Conservation (phyloP, 2,329 filamentous ascomycete genomes). For the Hortaea sp. region DNA sequence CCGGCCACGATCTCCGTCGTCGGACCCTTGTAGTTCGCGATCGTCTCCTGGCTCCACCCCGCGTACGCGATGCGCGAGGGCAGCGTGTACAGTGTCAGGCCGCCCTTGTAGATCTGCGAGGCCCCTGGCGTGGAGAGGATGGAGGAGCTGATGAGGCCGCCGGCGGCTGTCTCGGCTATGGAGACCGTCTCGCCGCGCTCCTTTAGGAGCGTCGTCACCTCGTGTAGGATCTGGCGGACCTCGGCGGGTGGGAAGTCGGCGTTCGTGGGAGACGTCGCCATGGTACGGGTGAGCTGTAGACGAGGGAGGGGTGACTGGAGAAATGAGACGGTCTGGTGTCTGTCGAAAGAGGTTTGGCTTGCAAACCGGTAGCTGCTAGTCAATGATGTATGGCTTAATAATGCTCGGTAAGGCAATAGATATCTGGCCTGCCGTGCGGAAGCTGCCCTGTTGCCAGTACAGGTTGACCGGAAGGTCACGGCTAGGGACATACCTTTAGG, state of each 20-base stretch:
- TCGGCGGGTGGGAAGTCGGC: slow-evolving; percentile 31
- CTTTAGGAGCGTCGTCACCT: slow-evolving; percentile 45
- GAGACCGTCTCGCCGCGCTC: slow-evolving; percentile 47
- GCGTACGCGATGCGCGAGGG: slow-evolving; percentile 48
- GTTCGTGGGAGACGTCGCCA: slow-evolving; percentile 3
- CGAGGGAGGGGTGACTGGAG: background rate
- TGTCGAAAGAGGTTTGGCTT: background rate
- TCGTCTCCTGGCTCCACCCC: slow-evolving; percentile 48
- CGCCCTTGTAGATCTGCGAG: slow-evolving; percentile 49
- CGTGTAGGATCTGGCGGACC: slow-evolving; percentile 34
- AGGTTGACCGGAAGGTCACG: too few species aligned
- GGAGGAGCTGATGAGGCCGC: slow-evolving; percentile 50
- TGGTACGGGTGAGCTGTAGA: background rate
- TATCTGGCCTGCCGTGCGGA: background rate
- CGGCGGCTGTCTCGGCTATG: slow-evolving; percentile 54
- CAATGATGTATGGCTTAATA: too few species aligned
- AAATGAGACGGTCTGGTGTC: background rate
- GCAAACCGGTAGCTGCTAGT: background rate
- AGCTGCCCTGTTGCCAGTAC: background rate
- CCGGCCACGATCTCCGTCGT: slow-evolving; percentile 48
- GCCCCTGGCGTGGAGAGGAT: slow-evolving; percentile 51
- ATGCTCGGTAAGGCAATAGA: background rate
- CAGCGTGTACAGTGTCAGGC: slow-evolving; percentile 53
- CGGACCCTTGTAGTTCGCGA: slow-evolving; percentile 48
- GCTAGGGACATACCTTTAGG: too few species aligned